A percentile compares a stretch with the other conserved stretches of the same genome.
These are phyloP conservation scores for Sodiomyces alkalinus DNA, from an alignment of 2,329 filamentous ascomycete genomes.

Conservation along the genomic window DNA sequence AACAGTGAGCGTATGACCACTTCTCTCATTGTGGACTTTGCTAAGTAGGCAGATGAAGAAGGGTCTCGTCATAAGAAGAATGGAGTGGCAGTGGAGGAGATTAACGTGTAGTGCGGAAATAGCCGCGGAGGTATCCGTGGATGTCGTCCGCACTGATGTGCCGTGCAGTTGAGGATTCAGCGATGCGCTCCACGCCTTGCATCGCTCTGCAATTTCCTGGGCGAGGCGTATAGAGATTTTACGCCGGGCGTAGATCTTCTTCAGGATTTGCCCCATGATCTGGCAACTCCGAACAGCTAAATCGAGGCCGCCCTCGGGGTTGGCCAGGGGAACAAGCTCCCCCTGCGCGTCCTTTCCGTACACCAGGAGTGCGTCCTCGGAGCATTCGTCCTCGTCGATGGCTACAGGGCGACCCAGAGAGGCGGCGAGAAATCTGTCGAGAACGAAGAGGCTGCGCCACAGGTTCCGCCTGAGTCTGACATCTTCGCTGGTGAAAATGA, in stretches of 20 bases:
- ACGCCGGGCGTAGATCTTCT: constrained; percentile 42
- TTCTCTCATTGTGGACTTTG: constrained; percentile 17
- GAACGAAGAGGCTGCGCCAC: constrained; percentile 49
- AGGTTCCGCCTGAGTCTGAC: constrained; percentile 36
- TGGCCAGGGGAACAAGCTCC: constrained; percentile 3
- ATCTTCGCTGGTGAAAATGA: constrained; percentile 32
- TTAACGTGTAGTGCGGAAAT: constrained; percentile 48
- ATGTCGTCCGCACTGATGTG: constrained; percentile 27
- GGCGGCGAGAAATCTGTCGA: constrained; percentile 48
- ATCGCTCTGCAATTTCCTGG: constrained; percentile 38
- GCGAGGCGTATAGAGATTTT: constrained; percentile 42
- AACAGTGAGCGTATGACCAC: constrained; percentile 9
- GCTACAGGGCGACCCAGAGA: constrained; percentile 46
- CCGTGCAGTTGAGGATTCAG: constrained; percentile 33
- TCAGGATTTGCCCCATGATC: constrained; percentile 41
- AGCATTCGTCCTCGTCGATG: constrained; percentile 48
- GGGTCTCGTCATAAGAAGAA: constrained; percentile 47
- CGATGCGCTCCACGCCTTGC: constrained; percentile 34
- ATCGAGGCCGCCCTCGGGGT: constrained; percentile 24
- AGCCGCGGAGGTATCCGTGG: constrained; percentile 27
- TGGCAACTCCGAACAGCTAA: constrained; percentile 41
- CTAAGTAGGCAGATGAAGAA: constrained; percentile 46
- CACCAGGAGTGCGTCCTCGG: constrained; percentile 25
- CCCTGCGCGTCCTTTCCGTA: constrained; percentile 7
- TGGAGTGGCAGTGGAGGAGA: constrained; percentile 45